phyloP scores from a whole-genome alignment of 768 basidiomycete species.

The Amanita muscaria region DNA sequence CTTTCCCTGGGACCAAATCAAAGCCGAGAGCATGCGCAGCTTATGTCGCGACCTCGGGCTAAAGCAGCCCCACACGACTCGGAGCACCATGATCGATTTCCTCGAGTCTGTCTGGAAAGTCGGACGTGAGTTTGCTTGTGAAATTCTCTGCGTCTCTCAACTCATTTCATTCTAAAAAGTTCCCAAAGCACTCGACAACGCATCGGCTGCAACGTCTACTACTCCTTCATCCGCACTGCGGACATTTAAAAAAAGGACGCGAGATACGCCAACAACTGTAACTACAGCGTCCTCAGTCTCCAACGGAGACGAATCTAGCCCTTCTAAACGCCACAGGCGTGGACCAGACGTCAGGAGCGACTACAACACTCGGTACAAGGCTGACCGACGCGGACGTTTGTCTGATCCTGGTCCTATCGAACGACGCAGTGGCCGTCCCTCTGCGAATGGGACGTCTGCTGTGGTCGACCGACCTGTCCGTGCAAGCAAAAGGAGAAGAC shows the following conservation, averaged over 20 bases:
- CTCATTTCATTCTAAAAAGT: background rate
- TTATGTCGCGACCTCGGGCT: slow-evolving; percentile 7
- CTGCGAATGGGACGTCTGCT: background rate
- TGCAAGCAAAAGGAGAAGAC: background rate
- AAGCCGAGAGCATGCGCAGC: slow-evolving; percentile 4
- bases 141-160: background rate
- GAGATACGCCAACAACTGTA: background rate
- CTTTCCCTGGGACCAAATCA: slow-evolving; percentile 7
- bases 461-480: background rate
- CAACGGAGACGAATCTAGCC: background rate
- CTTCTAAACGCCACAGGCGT: background rate
- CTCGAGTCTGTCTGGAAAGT: slow-evolving; percentile 3
- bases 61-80: background rate
- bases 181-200: background rate
- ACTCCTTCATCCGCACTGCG: background rate
- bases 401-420: slow-evolving; percentile 2
- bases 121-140: slow-evolving; percentile 1
- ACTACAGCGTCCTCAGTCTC: background rate
- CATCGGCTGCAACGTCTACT: background rate
- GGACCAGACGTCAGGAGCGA: background rate
- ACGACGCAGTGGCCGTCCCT: background rate
- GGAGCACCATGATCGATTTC: background rate
- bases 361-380: slow-evolving; percentile 8
- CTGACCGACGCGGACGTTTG: background rate
- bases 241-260: background rate